phyloP scores from a whole-genome alignment of 352 stramenopile genomes.

The Globisporangium splendens region DNA sequence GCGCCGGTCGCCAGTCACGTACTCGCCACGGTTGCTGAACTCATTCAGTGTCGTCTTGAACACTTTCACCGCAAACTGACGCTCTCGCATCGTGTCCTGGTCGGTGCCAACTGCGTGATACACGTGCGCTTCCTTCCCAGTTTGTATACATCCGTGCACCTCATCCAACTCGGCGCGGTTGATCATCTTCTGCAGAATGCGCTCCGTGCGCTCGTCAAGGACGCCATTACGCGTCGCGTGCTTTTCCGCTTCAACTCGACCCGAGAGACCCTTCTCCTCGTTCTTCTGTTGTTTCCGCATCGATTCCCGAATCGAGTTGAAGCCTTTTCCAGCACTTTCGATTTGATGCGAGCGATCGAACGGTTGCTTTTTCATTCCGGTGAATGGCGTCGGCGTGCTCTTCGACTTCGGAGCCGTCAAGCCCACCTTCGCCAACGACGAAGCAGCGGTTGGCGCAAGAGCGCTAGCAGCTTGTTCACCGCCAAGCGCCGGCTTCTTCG shows the following conservation, averaged over 20 bases:
- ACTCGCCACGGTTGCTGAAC: constrained; percentile 80
- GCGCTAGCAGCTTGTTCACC: background rate
- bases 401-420: constrained; percentile 9
- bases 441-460: background rate
- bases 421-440: background rate
- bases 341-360: constrained; percentile 32
- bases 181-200: constrained; percentile 74
- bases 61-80: constrained; percentile 65
- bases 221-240: constrained; percentile 71
- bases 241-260: constrained; percentile 42
- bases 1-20: constrained; percentile 77
- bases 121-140: constrained; percentile 81
- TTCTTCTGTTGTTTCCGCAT: constrained; percentile 50
- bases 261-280: constrained; percentile 51
- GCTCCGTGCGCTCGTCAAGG: constrained; percentile 69
- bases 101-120: constrained; percentile 68
- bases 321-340: constrained; percentile 29
- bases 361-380: constrained; percentile 24
- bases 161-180: constrained; percentile 64
- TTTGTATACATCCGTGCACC: constrained; percentile 73
- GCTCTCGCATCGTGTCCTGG: constrained; percentile 26
- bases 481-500: background rate
- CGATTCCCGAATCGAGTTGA: constrained; percentile 55
- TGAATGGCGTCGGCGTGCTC: constrained; percentile 12
- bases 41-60: constrained; percentile 84